These are phyloP conservation scores for Salix suchowensis DNA, from an alignment of 345 rosid species.

Conservation along the genomic window DNA sequence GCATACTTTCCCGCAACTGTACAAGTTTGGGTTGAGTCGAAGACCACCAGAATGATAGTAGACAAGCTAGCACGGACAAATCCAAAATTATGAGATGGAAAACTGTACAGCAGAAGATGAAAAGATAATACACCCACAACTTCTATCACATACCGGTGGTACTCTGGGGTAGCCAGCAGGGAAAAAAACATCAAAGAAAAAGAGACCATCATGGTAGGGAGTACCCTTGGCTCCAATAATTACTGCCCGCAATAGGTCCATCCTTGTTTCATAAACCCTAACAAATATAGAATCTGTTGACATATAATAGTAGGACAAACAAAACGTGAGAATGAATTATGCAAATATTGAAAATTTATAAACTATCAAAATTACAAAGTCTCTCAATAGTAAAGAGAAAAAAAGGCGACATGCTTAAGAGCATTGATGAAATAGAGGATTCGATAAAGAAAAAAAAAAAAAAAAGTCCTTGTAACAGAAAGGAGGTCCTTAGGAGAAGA, in stretches of 20 bases:
- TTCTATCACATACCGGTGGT: constrained; percentile 62
- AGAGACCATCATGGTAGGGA: constrained; percentile 94
- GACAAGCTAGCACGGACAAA: constrained; percentile 48
- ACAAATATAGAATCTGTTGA: constrained; percentile 73
- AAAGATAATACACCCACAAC: constrained; percentile 1
- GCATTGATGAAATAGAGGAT: background rate
- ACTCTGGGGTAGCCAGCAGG: constrained; percentile 62
- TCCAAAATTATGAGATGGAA: constrained; percentile 12
- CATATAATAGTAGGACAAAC: constrained; percentile 1
- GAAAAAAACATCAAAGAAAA: constrained; percentile 83
- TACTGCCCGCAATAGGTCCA: constrained; percentile 93
- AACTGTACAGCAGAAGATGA: background rate
- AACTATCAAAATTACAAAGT: background rate
- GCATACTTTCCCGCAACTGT: constrained; percentile 73
- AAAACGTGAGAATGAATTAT: constrained; percentile 1
- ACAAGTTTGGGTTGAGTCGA: constrained; percentile 82
- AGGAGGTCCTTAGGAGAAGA: background rate
- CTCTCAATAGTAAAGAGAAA: background rate
- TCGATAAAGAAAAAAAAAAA: background rate
- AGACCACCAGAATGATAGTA: constrained; percentile 77
- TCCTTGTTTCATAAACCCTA: constrained; percentile 83
- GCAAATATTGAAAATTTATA: background rate
- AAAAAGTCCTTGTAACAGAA: background rate
- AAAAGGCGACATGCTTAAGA: background rate
- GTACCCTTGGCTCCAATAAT: constrained; percentile 91